Evolutionary conservation across 1,284 basidiomycete genomes (phyloP), one percentile per base, ranked within the genome.

Genomic region (Athelia sp.): DNA sequence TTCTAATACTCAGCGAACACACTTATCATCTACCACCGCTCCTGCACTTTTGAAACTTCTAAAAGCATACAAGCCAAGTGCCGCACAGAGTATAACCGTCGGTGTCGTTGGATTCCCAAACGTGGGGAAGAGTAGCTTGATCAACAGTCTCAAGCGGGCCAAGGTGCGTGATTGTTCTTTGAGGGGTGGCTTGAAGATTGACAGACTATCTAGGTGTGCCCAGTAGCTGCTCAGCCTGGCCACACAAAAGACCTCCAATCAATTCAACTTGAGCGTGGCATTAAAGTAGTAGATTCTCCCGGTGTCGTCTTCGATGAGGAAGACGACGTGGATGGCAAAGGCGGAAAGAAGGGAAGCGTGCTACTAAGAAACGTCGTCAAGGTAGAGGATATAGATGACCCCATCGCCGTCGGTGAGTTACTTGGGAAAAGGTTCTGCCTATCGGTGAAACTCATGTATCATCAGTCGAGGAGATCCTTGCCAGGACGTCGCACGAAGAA

Each of bases 71-170:
- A 91, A 87, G 53, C 86, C 87, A 2, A 82, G 77, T 19, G 76
- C 84, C 1, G 72, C 79, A 36, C 68, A 81, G 49, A 88, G 85
- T 50, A 76, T 95, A 43, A 96, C 93, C 0, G 85, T 98, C 48
- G 96, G 96, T 15, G 88, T 98, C 19, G 92, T 98, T 26, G 96
- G 96, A 1, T 96, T 95, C 62, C 96, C 96, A 3, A 99, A 99
- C 68, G 96, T 98, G 49, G 96, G 96, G 10, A 99, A 99, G 72
- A 94, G 90, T 51, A 92, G 86, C 58, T 65, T 99, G 51, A 98
- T 99, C 72, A 99, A 99, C 68, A 92, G 91, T 47, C 73, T 99
- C 48, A 96, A 97, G 69, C 75, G 95, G 40, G 84, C 83, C 50
- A 90, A 93, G 68, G 93, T 91, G 17, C 53, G 67, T 49, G 62